Base-by-base conservation (phyloP, 2,329 filamentous ascomycete species). In the Calycina marina region DNA sequence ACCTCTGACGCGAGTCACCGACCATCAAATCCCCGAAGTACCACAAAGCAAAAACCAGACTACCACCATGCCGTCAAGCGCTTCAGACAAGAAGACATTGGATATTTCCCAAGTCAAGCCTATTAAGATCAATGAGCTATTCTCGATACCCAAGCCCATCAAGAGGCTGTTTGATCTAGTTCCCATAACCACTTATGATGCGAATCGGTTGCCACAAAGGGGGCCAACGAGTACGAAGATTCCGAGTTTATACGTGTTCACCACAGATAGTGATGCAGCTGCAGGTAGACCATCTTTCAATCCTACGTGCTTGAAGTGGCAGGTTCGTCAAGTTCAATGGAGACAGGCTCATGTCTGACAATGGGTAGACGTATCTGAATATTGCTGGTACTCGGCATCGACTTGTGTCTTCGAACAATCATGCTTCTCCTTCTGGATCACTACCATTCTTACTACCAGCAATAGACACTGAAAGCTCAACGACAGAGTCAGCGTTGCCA, bases 291-390 rank as follows among this genome's bases (percentile, higher is more conserved):
- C 85, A 15, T 92, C 83, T 42, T 93, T 79, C 59, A 96, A 96
- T 53, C 90, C 90, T 8, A 73, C 76, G 37, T 98, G 90, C 61
- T 63, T 96, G 50, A 93, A 88, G 62, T 96, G 85, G 85, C 90
- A 96, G 80, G 84, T 88, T 48, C 44, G 72, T 55, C 18, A 34
- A 30, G 18, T 11, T 12, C 6, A 18, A 12, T 13, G 8, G 25
- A 14, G 16, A 15, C 16, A 20, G 28, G 15, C 13, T 14, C 11
- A 17, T 34, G 8, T 18, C 22, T 41, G 29, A 22, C 20, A 22
- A n/a, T n/a, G n/a, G 2, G 33, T 38, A 93, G 84, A 76, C 85
- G 17, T 90, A 84, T 55, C 67, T 98, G 40, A 81, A 72, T 47
- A 82, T 94, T 47, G 68, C 74, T 31, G 68, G 68, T 25, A 63